Evolutionary conservation across 371 early-diverging fungal genomes (phyloP).

Genomic region (Apophysomyces ossiformis): DNA sequence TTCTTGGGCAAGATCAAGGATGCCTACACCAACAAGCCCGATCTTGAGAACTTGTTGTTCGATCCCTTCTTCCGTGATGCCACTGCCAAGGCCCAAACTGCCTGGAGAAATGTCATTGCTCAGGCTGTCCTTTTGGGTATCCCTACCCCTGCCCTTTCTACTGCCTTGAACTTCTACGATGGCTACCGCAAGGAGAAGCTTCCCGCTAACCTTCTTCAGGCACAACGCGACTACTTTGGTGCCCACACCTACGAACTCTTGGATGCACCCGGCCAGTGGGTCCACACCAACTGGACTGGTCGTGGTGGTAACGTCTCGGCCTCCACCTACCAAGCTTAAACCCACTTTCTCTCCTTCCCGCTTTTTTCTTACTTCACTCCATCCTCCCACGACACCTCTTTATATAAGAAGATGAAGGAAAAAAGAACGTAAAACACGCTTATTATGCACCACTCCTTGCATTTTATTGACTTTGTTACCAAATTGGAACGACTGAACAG

Average conservation of each 20-base stretch:
- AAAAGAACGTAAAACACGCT: too few relatives aligned
- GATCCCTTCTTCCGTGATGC: conserved; percentile 95
- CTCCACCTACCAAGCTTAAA: conserved; percentile 66
- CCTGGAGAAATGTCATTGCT: conserved; percentile 91
- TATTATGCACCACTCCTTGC: too few relatives aligned
- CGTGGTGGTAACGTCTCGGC: conserved; percentile 80
- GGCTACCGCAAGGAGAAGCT: conserved; percentile 90
- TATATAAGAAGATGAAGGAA: too few relatives aligned
- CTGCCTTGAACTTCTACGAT: conserved; percentile 96
- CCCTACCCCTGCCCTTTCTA: conserved; percentile 90
- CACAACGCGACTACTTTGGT: conserved; percentile 98
- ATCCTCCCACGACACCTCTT: too few relatives aligned
- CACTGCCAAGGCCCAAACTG: conserved; percentile 79
- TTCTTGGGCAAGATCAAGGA: conserved; percentile 96
- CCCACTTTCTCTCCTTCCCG: too few relatives aligned
- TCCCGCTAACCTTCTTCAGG: conserved; percentile 97
- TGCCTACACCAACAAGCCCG: conserved; percentile 87
- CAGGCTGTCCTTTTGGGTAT: conserved; percentile 86
- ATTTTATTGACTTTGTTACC: too few relatives aligned
- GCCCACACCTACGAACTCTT: conserved; percentile 96
- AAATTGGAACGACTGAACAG: too few relatives aligned
- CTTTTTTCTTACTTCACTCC: too few relatives aligned
- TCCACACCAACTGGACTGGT: conserved; percentile 98
- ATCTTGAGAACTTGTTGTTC: conserved; percentile 87
- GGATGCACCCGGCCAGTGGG: conserved; percentile 74